Evolutionary conservation across 192 early-diverging fungal genomes (phyloP), one percentile per base, ranked within the genome.

Genomic region (Backusella westeae): DNA sequence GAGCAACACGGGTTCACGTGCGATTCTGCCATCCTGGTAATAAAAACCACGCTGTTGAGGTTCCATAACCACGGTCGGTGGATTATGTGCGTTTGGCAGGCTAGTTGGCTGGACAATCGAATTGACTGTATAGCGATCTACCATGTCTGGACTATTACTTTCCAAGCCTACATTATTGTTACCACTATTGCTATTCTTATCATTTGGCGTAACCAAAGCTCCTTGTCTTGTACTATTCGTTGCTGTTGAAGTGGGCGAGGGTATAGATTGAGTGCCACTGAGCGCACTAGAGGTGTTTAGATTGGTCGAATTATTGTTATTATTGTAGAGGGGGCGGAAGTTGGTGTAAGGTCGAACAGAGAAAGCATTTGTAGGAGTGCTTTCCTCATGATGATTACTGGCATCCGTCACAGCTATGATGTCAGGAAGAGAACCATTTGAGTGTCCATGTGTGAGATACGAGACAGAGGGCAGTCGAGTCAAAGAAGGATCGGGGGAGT

Each of bases 41-140:
- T 81, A 81, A 53, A 81, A 81, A 0, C 76, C 80, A n/a, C 80
- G 72, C 67, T 81, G 80, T 12, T 71, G 67, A 35, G 76, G 80
- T 46, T 77, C 80, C 74, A 81, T 81, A 4, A 75, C 39, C 15
- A 66, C 53, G 17, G 75, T 46, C 23, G 75, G 41, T 63, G 21
- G 56, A 32, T 34, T 39, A n/a, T 38, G 44, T 17, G 71, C 63
- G 35, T n/a, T 34, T 44, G 56, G 38, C 17, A 67, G 17, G 34
- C 39, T 34, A 21, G 65, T 46, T 7, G 32, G 56, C 12, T 75
- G 74, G 3, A 75, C 21, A 44, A 73, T 73, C 6, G 46, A 56
- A 35, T 56, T 73, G 35, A 73, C 0, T 68, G 67, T 17, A 35
- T 68, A 36, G 32, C 35, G 35, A 35, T 68, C 67, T 36, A 19